Percentiles rank a stretch among this genome's conserved stretches.
These are phyloP conservation scores for Talaromyces ruber DNA, from an alignment of 495 filamentous ascomycete genomes.

Conservation along the genomic window DNA sequence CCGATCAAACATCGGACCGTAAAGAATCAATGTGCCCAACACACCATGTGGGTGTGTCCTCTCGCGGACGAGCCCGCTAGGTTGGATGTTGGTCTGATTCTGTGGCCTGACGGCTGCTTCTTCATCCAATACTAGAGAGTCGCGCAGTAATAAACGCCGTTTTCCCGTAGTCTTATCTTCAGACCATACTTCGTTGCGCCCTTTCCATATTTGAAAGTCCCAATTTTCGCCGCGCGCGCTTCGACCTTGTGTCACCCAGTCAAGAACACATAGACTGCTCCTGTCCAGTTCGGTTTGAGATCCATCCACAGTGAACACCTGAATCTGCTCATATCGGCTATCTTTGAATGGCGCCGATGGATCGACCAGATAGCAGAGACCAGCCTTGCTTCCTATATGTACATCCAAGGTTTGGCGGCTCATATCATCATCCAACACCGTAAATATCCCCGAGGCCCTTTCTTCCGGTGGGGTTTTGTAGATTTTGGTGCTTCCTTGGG, in stretches of 20 bases:
- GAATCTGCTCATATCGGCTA: slow-evolving; percentile 74
- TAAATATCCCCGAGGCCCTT: slow-evolving; percentile 13
- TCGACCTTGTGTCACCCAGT: slow-evolving; percentile 91
- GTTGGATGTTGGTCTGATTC: slow-evolving; percentile 13
- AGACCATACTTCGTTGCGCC: slow-evolving; percentile 80
- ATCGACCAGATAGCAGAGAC: slow-evolving; percentile 87
- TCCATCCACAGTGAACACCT: slow-evolving; percentile 60
- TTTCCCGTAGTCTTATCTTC: slow-evolving; percentile 24
- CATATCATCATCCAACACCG: slow-evolving; percentile 21
- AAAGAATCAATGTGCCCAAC: slow-evolving; percentile 75
- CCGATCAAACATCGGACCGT: slow-evolving; percentile 58
- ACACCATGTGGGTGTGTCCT: slow-evolving; percentile 45
- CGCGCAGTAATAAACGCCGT: slow-evolving; percentile 64
- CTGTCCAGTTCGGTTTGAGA: slow-evolving; percentile 33
- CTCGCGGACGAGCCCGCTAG: slow-evolving; percentile 32
- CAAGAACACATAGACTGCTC: slow-evolving; percentile 66
- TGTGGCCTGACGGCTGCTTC: slow-evolving; percentile 14
- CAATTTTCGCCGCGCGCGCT: slow-evolving; percentile 83
- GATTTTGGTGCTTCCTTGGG: slow-evolving; percentile 90
- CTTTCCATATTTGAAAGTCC: slow-evolving; percentile 67
- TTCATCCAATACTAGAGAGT: slow-evolving; percentile 68
- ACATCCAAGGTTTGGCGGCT: slow-evolving; percentile 64
- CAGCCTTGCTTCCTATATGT: slow-evolving; percentile 50
- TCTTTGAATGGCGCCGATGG: slow-evolving; percentile 80
- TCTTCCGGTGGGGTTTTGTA: slow-evolving; percentile 60